These are phyloP conservation scores for Pythium sp. DNA, from an alignment of 352 stramenopile species.

Conservation along the genomic window DNA sequence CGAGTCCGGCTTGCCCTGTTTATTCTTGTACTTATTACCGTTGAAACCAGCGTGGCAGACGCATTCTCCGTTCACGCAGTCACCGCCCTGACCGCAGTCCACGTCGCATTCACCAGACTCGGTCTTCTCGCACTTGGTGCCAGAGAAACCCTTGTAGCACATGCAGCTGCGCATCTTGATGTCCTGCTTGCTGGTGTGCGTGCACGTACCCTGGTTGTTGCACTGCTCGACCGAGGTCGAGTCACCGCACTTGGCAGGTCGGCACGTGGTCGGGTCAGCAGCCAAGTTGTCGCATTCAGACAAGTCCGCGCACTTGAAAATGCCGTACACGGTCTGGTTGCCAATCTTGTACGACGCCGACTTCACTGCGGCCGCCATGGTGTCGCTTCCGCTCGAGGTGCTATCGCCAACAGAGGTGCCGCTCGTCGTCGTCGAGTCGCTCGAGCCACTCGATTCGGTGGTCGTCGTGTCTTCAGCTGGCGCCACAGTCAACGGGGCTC, in stretches of 20 bases:
- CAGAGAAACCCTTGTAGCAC: conserved; percentile 43
- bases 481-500: conserved; percentile 9
- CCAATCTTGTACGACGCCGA: conserved; percentile 51
- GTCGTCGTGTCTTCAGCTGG: background rate
- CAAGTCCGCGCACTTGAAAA: conserved; percentile 48
- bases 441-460: conserved; percentile 1
- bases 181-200: conserved; percentile 57
- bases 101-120: conserved; percentile 46
- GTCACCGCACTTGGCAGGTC: conserved; percentile 31
- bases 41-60: conserved; percentile 45
- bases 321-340: conserved; percentile 51
- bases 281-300: conserved; percentile 43
- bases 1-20: conserved; percentile 41
- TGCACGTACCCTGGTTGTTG: conserved; percentile 73
- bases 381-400: conserved; percentile 19
- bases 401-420: conserved; percentile 21
- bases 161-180: conserved; percentile 52
- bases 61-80: conserved; percentile 41
- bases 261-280: conserved; percentile 30
- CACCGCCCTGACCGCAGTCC: conserved; percentile 44
- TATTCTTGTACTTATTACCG: conserved; percentile 42
- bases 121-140: conserved; percentile 46
- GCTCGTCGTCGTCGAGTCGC: background rate
- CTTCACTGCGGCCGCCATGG: conserved; percentile 14
- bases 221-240: conserved; percentile 28